Evolutionary conservation across 176 grass and related monocot genomes (phyloP).

Genomic region (Oryza meridionalis): DNA sequence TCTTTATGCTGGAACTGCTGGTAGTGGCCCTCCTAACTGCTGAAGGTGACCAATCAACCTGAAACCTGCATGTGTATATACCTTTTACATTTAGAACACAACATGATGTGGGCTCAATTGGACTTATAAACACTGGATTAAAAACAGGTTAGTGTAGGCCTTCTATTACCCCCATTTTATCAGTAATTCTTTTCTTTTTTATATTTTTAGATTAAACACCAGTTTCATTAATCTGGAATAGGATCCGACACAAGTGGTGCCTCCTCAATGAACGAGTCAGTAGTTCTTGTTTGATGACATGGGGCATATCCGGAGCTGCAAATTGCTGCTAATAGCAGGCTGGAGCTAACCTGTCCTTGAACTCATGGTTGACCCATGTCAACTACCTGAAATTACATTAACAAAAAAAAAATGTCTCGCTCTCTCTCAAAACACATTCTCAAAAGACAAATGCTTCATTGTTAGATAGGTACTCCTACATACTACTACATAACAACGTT

Average conservation of each 20-base stretch:
- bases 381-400: too few species aligned
- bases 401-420: too few species aligned
- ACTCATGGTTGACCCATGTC: not conserved
- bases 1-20: slow-evolving; percentile 10
- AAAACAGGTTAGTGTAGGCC: not conserved
- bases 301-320: not conserved
- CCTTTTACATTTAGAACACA: not conserved
- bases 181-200: too few species aligned
- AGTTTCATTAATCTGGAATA: too few species aligned
- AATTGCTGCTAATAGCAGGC: not conserved
- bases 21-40: slow-evolving; percentile 12
- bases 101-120: not conserved
- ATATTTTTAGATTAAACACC: too few species aligned
- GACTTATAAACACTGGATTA: not conserved
- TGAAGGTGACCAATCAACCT: not conserved
- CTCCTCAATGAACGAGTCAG: not conserved
- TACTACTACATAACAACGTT: too few species aligned
- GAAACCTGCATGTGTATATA: too few species aligned
- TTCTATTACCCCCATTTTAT: not conserved
- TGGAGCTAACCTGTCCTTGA: not conserved
- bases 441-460: too few species aligned
- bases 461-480: too few species aligned
- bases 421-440: too few species aligned
- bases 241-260: too few species aligned
- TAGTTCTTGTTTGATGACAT: not conserved